Conservation (phyloP, 2,329 filamentous ascomycete species). For the Verruconis gallopava region DNA sequence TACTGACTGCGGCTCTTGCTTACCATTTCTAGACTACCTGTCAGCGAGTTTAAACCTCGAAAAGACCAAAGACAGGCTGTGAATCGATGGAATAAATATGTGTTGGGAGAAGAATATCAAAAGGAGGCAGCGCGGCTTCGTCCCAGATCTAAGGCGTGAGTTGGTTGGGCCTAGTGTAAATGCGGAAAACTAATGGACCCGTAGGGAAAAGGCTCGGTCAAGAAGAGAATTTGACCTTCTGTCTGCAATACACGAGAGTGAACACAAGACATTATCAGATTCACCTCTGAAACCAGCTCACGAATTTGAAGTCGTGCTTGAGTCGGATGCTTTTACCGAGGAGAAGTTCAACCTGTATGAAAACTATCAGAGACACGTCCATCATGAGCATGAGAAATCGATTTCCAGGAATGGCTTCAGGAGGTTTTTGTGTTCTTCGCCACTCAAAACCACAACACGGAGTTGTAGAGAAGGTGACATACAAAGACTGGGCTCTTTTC, state of each 20-base stretch:
- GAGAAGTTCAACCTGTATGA: constrained; percentile 63
- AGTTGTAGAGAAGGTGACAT: constrained; percentile 33
- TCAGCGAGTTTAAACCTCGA: constrained; percentile 48
- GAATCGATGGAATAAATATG: constrained; percentile 61
- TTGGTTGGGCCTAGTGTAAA: too few relatives aligned
- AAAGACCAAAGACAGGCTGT: constrained; percentile 63
- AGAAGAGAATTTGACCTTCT: constrained; percentile 55
- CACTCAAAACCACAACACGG: constrained; percentile 29
- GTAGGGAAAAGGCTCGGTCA: constrained; percentile 44
- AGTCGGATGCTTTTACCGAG: constrained; percentile 55
- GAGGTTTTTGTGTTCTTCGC: constrained; percentile 62
- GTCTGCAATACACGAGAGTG: constrained; percentile 56
- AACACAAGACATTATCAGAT: constrained; percentile 38
- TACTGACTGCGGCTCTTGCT: not conserved
- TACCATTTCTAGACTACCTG: constrained; percentile 42
- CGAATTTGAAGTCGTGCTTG: constrained; percentile 54
- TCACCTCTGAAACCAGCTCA: constrained; percentile 53
- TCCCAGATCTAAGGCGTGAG: constrained; percentile 54
- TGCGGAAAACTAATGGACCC: not conserved
- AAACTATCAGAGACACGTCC: constrained; percentile 63
- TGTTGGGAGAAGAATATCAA: constrained; percentile 55
- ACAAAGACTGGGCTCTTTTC: constrained; percentile 56
- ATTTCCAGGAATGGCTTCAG: constrained; percentile 51
- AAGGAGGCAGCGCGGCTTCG: constrained; percentile 50
- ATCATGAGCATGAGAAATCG: constrained; percentile 49